Base-by-base conservation (phyloP, 306 rosid species). In the Alnus rubra region DNA sequence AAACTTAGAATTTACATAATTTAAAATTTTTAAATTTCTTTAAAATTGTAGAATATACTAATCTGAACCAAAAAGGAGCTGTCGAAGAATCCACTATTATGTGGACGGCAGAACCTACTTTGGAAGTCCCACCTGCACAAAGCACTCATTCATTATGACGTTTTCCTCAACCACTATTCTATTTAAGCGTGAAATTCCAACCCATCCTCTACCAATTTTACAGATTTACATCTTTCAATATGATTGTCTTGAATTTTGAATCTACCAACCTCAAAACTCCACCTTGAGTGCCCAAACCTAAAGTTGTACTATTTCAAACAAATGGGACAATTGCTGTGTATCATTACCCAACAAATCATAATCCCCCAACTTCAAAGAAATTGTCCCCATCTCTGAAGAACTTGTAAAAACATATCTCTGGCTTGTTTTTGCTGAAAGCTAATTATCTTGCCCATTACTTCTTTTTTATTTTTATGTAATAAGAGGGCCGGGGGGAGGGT, bases 101-200 rank as follows among this genome's bases (percentile, higher is more conserved):
- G 19, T 4, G 51, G 71, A 62, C 49, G 39, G 83, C 85, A 80
- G 73, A 79, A 82, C 89, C 93, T 86, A 83, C 91, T 55, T 80
- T 75, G 84, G 84, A 85, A 82, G 84, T 87, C 78, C 82, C 86
- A 72, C 84, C 77, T 76, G 80, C 76, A 69, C 80, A 80, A 58
- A 80, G 69, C 82, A 86, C 84, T 83, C 62, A 76, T 52, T 87
- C 77, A 80, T 79, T 68, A 81, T 74, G 81, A 83, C 76, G 35
- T 76, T 84, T 86, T 83, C 50, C 78, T 64, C 74, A 60, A 78
- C 45, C 52, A 71, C 81, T 28, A 45, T 14, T 23, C 56, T 49
- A 42, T 69, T 50, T 35, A 53, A 31, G 71, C 5, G 2, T 48
- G 53, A 31, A 30, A 78, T 30, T 78, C 52, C 71, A 13, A 44